Evolutionary conservation across 148 eudicot genomes (phyloP).

Genomic region (Simmondsia chinensis): DNA sequence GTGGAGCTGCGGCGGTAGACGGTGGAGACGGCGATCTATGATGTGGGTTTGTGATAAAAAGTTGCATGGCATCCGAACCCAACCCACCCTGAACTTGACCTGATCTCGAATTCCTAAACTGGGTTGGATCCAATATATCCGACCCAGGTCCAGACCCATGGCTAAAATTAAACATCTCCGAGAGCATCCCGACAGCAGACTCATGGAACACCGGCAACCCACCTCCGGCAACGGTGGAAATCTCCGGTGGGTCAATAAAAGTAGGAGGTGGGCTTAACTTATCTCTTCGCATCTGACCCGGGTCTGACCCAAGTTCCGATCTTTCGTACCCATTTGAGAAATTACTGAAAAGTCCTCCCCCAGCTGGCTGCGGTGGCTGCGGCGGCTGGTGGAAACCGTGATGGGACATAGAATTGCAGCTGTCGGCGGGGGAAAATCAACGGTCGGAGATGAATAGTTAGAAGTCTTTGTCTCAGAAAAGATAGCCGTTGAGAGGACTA

Average conservation of each 20-base stretch:
- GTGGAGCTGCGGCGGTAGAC: too few relatives aligned
- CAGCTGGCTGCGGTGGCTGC: too few relatives aligned
- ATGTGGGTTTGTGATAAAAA: slow-evolving; percentile 60
- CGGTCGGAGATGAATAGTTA: too few relatives aligned
- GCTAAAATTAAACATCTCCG: slow-evolving; percentile 36
- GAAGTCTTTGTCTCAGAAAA: too few relatives aligned
- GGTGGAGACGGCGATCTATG: slow-evolving; percentile 28
- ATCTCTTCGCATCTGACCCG: too few relatives aligned
- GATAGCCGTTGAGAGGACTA: too few relatives aligned
- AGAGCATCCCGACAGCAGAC: slow-evolving; percentile 22
- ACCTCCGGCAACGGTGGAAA: background rate
- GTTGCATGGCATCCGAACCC: slow-evolving; percentile 55
- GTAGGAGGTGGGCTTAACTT: too few relatives aligned
- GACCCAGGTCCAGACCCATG: slow-evolving; percentile 1
- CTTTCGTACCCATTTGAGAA: slow-evolving; percentile 16
- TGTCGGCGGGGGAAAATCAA: too few relatives aligned
- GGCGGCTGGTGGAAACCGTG: slow-evolving; percentile 25
- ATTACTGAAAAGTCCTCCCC: slow-evolving; percentile 23
- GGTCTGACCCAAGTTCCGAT: too few relatives aligned
- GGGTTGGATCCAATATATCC: slow-evolving; percentile 30
- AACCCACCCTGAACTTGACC: slow-evolving; percentile 12
- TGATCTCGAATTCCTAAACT: too few relatives aligned
- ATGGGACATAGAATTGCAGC: slow-evolving; percentile 79
- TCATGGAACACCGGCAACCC: slow-evolving; percentile 12
- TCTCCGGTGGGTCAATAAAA: background rate